Evolutionary conservation across 2,329 filamentous ascomycete genomes (phyloP).

Genomic region (Pseudogymnoascus destructans): DNA sequence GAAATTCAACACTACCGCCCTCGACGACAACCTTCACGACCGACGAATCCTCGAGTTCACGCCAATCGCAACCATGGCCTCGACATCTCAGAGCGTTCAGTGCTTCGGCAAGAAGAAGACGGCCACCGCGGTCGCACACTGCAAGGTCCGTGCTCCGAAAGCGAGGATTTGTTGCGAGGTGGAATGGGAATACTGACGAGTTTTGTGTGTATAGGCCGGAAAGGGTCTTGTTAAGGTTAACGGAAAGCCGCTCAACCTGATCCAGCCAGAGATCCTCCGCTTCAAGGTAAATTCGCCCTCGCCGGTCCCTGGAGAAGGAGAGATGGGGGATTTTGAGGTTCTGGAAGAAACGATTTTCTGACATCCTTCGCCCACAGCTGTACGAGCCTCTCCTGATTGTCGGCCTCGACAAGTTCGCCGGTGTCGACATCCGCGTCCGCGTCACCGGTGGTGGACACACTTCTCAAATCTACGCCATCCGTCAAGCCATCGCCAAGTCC

Average conservation of each 20-base stretch:
- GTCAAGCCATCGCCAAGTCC: constrained; percentile 96
- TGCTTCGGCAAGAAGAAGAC: constrained; percentile 99
- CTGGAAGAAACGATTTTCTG: constrained; percentile 4
- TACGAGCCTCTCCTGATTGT: constrained; percentile 98
- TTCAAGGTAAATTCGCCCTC: constrained; percentile 56
- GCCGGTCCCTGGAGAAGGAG: background rate
- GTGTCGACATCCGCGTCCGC: constrained; percentile 94
- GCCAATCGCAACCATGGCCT: constrained; percentile 30
- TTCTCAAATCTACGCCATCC: constrained; percentile 95
- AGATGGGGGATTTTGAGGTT: background rate
- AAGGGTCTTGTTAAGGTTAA: constrained; percentile 97
- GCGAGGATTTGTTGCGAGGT: background rate
- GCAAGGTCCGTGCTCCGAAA: constrained; percentile 46
- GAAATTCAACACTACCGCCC: constrained; percentile 8
- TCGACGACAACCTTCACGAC: constrained; percentile 4
- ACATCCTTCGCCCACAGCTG: constrained; percentile 41
- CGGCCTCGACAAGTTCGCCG: constrained; percentile 92
- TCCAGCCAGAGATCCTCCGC: constrained; percentile 91
- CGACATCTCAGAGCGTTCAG: constrained; percentile 71
- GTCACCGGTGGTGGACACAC: constrained; percentile 96
- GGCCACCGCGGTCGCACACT: constrained; percentile 61
- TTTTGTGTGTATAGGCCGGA: constrained; percentile 41
- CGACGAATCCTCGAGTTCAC: constrained; percentile 8
- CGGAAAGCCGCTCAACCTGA: constrained; percentile 85
- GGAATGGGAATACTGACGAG: constrained; percentile 19